Evolutionary conservation across 192 early-diverging fungal genomes (phyloP), one percentile per base, ranked within the genome.

Genomic region (Irineochytrium annulatum): DNA sequence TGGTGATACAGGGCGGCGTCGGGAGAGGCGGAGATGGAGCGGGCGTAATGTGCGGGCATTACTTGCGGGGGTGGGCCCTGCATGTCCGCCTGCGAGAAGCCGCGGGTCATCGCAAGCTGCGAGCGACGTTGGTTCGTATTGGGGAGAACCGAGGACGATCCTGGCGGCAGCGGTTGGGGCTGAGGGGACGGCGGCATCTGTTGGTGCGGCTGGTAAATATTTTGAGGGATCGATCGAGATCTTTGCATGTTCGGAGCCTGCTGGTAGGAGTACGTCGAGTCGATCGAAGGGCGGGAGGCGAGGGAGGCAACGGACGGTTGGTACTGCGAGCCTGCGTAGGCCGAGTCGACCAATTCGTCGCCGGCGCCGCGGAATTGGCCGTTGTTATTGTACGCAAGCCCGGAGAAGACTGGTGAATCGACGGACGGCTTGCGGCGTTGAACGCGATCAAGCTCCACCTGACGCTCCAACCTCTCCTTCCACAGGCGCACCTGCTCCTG

Each of bases 401-500:
- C 34, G 19, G 31, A 39, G 14, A 39, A 39, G 19, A 16, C 26
- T 33, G 57, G 34, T 37, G 16, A 8, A 6, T 13, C 29, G 45
- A 17, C 46, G 14, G 6, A 20, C 17, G 44, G 24, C 8, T 22
- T 8, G 11, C 37, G 3, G 16, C 61, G 62, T n/a, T 13, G 14
- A 19, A 11, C 19, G 2, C 52, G 17, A 11, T 60, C 48, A 13
- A 43, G 32, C 1, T 77, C 71, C 44, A 93, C 72, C 27, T 88
- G 72, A 55, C 86, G 81, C 37, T 92, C 82, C 22, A 99, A 70
- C 1, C 92, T 85, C 34, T 61, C 55, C 62, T 89, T 85, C 96
- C 96, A 99, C 59, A 88, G 79, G 55, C 82, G 84, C 16, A 93
- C 80, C 65, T 94, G 93, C 61, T 99, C 96, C 62, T 89, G 87